A percentile compares a stretch with the other conserved stretches of the same genome.
Evolutionary conservation across 208 protist genomes (phyloP).

Genomic region (Willaertia magna): DNA sequence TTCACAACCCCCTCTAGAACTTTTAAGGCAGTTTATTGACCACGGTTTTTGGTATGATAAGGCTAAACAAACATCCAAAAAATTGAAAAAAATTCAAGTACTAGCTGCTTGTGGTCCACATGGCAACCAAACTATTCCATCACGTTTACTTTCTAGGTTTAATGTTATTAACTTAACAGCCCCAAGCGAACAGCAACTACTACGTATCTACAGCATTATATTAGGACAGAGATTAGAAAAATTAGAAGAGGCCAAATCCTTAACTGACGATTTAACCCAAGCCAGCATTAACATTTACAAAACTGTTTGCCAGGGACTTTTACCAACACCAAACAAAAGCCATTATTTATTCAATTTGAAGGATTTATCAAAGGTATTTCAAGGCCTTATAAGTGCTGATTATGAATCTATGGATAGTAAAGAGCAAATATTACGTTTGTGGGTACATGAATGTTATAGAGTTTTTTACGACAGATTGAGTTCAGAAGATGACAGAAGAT

Average conservation of each 20-base stretch:
- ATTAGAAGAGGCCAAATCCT: slow-evolving; percentile 75
- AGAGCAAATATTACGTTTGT: slow-evolving; percentile 83
- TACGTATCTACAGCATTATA: slow-evolving; percentile 86
- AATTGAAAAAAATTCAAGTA: slow-evolving; percentile 89
- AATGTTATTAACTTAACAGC: slow-evolving; percentile 90
- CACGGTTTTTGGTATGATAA: slow-evolving; percentile 94
- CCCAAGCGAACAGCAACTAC: slow-evolving; percentile 65
- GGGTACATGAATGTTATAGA: slow-evolving; percentile 91
- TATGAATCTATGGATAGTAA: slow-evolving; percentile 70
- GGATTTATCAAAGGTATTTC: slow-evolving; percentile 93
- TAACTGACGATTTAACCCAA: slow-evolving; percentile 73
- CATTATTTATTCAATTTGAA: slow-evolving; percentile 96
- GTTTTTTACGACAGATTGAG: slow-evolving; percentile 93
- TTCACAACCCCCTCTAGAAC: slow-evolving; percentile 90
- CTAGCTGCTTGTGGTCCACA: slow-evolving; percentile 80
- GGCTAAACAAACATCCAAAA: slow-evolving; percentile 67
- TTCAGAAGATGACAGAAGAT: slow-evolving; percentile 67
- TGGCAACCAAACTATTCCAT: slow-evolving; percentile 79
- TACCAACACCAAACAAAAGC: slow-evolving; percentile 90
- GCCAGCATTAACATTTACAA: slow-evolving; percentile 87
- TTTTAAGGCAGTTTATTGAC: slow-evolving; percentile 90
- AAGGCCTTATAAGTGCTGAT: slow-evolving; percentile 80
- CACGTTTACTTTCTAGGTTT: slow-evolving; percentile 79
- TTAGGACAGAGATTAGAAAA: slow-evolving; percentile 70
- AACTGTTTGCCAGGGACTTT: slow-evolving; percentile 61